Conservation (phyloP, 2,329 filamentous ascomycete genomes). For the Claviceps sp. region DNA sequence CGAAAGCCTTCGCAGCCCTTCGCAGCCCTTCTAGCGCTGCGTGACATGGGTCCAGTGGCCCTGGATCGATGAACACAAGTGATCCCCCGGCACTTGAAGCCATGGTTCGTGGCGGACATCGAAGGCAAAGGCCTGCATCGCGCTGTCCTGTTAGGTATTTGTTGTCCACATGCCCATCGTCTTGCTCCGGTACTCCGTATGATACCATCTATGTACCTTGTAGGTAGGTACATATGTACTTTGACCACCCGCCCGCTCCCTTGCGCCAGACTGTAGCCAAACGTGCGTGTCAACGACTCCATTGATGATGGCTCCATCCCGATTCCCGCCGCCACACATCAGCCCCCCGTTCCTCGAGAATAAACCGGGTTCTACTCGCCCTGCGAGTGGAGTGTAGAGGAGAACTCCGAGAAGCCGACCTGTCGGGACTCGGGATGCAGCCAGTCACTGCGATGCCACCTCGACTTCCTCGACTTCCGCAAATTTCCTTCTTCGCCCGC, state of each 20-base stretch:
- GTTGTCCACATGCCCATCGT: too few relatives aligned
- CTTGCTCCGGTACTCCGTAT: too few relatives aligned
- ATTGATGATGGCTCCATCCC: neutral
- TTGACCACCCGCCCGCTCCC: too few relatives aligned
- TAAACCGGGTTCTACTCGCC: constrained; percentile 14
- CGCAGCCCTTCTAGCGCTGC: neutral
- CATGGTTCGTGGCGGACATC: too few relatives aligned
- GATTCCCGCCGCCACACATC: too few relatives aligned
- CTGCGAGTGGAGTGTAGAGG: constrained; percentile 5
- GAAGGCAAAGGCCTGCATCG: too few relatives aligned
- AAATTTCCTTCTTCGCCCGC: too few relatives aligned
- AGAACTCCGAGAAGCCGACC: constrained; percentile 22
- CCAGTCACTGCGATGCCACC: neutral
- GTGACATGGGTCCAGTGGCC: neutral
- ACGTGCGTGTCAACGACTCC: constrained; percentile 8
- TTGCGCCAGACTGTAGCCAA: neutral
- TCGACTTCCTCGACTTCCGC: neutral
- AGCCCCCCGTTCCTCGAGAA: constrained; percentile 14
- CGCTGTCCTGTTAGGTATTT: too few relatives aligned
- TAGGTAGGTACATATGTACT: too few relatives aligned
- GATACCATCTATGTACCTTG: too few relatives aligned
- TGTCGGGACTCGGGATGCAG: constrained; percentile 9
- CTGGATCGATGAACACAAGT: too few relatives aligned
- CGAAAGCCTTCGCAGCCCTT: neutral
- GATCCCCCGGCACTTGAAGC: too few relatives aligned